These are phyloP conservation scores for Termitomyces sp. DNA, from an alignment of 768 basidiomycete species.

Conservation along the genomic window DNA sequence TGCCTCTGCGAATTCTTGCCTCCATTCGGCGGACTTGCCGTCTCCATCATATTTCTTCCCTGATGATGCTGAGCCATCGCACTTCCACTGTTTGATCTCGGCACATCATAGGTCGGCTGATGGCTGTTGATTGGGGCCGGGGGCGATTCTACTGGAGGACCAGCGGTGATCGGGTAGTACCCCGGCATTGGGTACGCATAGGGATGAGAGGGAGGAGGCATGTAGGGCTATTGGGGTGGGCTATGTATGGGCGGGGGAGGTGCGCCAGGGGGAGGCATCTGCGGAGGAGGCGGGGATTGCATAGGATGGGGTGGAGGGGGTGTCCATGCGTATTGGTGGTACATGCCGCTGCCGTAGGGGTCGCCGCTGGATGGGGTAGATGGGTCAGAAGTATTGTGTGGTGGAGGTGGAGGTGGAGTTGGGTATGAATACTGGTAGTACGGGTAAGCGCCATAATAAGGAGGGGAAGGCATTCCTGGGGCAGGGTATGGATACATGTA, in stretches of 20 bases:
- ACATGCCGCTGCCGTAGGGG: constrained; percentile 27
- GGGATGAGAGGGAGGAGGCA: constrained; percentile 22
- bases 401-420: constrained; percentile 26
- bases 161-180: constrained; percentile 22
- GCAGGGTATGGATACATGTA: constrained; percentile 50
- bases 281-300: constrained; percentile 28
- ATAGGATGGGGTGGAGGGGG: constrained; percentile 25
- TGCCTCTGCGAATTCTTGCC: constrained; percentile 26
- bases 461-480: constrained; percentile 34
- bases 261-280: constrained; percentile 19
- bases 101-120: constrained; percentile 23
- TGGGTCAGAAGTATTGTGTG: constrained; percentile 28
- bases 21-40: constrained; percentile 22
- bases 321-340: constrained; percentile 35
- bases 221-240: constrained; percentile 28
- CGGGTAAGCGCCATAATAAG: constrained; percentile 36
- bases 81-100: constrained; percentile 21
- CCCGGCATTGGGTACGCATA: constrained; percentile 24
- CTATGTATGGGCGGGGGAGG: constrained; percentile 24
- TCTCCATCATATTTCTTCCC: constrained; percentile 16
- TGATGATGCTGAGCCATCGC: constrained; percentile 13
- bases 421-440: constrained; percentile 37
- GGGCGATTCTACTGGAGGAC: constrained; percentile 23
- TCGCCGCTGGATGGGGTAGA: constrained; percentile 26
- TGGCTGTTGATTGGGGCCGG: constrained; percentile 16